These are phyloP conservation scores for Heteromeles arbutifolia DNA, from an alignment of 306 rosid genomes.

Conservation along the genomic window DNA sequence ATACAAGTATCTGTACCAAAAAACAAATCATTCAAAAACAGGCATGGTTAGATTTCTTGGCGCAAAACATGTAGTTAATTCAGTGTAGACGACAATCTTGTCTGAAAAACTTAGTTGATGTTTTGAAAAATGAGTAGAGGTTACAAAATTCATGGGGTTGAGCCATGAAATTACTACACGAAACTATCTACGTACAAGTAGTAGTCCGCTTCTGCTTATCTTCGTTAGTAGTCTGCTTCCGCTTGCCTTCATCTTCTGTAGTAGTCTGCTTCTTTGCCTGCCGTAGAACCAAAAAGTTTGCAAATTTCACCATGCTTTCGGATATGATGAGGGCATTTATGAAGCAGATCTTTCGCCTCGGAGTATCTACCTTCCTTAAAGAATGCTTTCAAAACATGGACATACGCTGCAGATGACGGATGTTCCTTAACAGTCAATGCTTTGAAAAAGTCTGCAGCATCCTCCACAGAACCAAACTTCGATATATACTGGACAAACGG, in stretches of 20 bases:
- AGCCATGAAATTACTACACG: background rate
- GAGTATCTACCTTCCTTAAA: constrained; percentile 58
- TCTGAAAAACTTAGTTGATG: background rate
- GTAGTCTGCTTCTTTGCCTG: constrained; percentile 18
- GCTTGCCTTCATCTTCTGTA: background rate
- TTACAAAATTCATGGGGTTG: background rate
- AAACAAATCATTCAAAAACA: background rate
- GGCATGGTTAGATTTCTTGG: background rate
- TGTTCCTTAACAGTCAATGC: constrained; percentile 48
- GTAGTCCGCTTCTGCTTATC: constrained; percentile 14
- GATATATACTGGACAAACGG: constrained; percentile 59
- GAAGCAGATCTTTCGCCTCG: constrained; percentile 73
- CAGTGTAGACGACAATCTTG: background rate
- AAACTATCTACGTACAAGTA: background rate
- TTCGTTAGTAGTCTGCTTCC: constrained; percentile 19
- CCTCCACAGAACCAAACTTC: constrained; percentile 72
- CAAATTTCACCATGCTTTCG: constrained; percentile 38
- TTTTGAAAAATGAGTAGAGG: background rate
- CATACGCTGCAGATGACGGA: constrained; percentile 49
- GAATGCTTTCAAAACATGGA: constrained; percentile 59
- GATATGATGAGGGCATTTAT: constrained; percentile 62
- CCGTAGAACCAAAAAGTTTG: constrained; percentile 52
- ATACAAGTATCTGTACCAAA: background rate
- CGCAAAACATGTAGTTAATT: background rate
- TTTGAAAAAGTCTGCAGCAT: constrained; percentile 62